Conservation (phyloP, 495 filamentous ascomycete species). For the Trichoderma asperelloides region DNA sequence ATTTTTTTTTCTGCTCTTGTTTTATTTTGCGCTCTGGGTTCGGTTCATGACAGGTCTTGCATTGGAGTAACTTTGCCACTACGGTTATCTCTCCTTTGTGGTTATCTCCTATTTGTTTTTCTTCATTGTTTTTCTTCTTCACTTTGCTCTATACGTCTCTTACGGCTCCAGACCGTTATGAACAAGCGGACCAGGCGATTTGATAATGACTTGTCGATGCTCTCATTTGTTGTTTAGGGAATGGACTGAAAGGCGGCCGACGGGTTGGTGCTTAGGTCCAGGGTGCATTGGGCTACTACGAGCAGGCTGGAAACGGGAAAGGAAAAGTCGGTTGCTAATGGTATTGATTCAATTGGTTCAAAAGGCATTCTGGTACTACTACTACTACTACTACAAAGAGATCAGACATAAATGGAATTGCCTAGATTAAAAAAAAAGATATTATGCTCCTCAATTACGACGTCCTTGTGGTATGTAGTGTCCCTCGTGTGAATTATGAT, state of each 20-base stretch:
- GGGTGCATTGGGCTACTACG: slow-evolving; percentile 7
- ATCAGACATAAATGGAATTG: slow-evolving; percentile 8
- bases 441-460: neutral
- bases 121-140: neutral
- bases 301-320: neutral
- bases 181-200: neutral
- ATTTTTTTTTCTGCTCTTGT: neutral
- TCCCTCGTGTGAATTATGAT: neutral
- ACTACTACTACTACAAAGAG: neutral
- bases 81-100: slow-evolving; percentile 3
- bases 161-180: slow-evolving; percentile 6
- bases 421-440: slow-evolving; percentile 4
- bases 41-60: slow-evolving; percentile 4
- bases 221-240: slow-evolving; percentile 5
- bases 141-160: neutral
- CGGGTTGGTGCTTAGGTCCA: neutral
- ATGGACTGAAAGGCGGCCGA: slow-evolving; percentile 7
- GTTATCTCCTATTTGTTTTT: neutral
- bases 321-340: slow-evolving; percentile 3
- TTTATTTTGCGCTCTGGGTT: neutral
- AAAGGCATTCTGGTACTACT: slow-evolving; percentile 3
- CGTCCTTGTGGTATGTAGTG: neutral
- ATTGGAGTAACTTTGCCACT: neutral
- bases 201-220: slow-evolving; percentile 4
- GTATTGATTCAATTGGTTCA: neutral